Conservation (phyloP, 352 stramenopile species). For the Pythium utonaiense region DNA sequence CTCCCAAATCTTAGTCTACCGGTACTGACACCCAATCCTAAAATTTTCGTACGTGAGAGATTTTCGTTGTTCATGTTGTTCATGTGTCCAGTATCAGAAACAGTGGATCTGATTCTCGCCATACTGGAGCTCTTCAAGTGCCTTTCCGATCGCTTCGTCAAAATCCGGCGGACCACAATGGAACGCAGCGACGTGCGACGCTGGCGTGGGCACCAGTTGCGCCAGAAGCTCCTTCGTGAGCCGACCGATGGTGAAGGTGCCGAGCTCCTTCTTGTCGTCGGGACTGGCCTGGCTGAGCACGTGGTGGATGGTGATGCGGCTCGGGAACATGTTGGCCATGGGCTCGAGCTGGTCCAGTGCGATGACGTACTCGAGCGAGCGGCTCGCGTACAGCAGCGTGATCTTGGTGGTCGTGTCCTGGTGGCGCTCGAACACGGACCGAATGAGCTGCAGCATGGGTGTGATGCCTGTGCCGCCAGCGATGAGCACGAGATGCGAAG, state of each 20-base stretch:
- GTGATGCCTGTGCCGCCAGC: conserved; percentile 76
- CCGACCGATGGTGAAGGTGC: conserved; percentile 45
- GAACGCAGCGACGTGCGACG: conserved; percentile 51
- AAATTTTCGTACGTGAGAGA: no score
- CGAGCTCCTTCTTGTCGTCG: conserved; percentile 44
- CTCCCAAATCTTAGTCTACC: no score
- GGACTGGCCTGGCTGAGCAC: conserved; percentile 45
- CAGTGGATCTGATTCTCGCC: conserved; percentile 54
- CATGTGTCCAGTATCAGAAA: conserved; percentile 48
- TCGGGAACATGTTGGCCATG: conserved; percentile 73
- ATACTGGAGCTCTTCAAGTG: conserved; percentile 49
- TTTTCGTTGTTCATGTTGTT: no score
- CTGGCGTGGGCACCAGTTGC: conserved; percentile 38
- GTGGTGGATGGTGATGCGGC: conserved; percentile 63
- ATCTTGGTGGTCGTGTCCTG: conserved; percentile 52
- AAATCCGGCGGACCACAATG: conserved; percentile 73
- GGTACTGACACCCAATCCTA: no score
- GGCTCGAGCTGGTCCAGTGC: conserved; percentile 69
- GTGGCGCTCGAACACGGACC: conserved; percentile 53
- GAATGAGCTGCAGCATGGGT: conserved; percentile 81
- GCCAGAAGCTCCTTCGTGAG: conserved; percentile 45
- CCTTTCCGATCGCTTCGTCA: conserved; percentile 48
- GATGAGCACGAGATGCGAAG: conserved; percentile 68
- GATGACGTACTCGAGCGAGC: conserved; percentile 63
- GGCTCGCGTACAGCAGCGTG: conserved; percentile 75